Base-by-base conservation (phyloP, 2,329 filamentous ascomycete genomes). In the Clonostachys byssicola region DNA sequence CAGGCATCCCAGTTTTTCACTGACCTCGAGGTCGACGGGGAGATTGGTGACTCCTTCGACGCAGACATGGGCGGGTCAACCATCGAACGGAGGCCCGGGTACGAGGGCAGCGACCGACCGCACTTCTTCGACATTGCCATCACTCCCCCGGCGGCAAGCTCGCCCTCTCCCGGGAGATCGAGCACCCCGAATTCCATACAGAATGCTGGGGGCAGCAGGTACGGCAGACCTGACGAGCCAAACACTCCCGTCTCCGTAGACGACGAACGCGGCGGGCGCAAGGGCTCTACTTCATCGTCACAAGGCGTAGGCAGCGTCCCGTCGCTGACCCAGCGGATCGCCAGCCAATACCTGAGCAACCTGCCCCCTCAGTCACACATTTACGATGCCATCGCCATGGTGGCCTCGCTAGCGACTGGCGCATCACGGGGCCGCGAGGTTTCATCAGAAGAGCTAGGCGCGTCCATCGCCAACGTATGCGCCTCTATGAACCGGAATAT, bases 401-500 rank as follows among this genome's bases (percentile, higher is more conserved):
- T 46, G 10, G 44, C 44, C 10, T 46, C 44, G 17, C 44, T 46
- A n/a, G 36, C 38, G 12, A 46, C 34, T 17, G 36, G 36, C 17
- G 36, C 36, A n/a, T n/a, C 17, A n/a, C 14, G 14, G 14, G 44
- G 44, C 18, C 35, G 35, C 9, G 35, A 34, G 13, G 35, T 40
- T 7, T 18, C 35, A 6, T 38, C 44, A 1, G n/a, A 17, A n/a
- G 44, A 41, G 44, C 44, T 46, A 5, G 38, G 35, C 16, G 13
- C n/a, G n/a, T 42, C 44, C 12, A 48, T 48, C n/a, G 41, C 42
- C 12, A 20, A 33, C 18, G 42, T 44, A 6, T 48, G 46, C 30
- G 46, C 41, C 4, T 44, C 46, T 13, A 48, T 48, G 34, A 44
- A 48, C 42, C 23, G 33, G 18, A 35, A 39, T n/a, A 23, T 48